Evolutionary conservation across 495 filamentous ascomycete genomes (phyloP), one percentile per base, ranked within the genome.

Genomic region (Talaromyces nanjingensis): DNA sequence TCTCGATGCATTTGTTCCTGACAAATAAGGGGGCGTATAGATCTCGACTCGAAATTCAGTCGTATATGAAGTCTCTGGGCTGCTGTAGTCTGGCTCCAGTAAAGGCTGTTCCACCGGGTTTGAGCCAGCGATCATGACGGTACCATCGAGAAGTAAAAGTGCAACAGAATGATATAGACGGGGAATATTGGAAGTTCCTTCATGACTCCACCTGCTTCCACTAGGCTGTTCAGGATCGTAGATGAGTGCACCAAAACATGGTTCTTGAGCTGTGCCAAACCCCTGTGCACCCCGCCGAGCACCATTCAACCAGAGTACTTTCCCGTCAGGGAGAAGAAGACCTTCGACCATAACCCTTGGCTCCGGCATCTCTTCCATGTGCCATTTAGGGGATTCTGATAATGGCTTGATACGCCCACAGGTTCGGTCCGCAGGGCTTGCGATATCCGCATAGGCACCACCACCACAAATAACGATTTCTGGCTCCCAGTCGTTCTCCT

Each of bases 291-390:
- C 85, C 18, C 69, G 67, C 63, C 81, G 79, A 67, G 72, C 77
- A 20, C 85, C 85, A 65, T 88, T 88, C 49, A 87, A 67, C 77
- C 77, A 87, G 64, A 87, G 67, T 22, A 88, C 78, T 1, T 80
- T 86, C 31, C 85, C 85, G 62, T 88, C 85, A 1, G 85, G 81
- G 54, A 88, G 79, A 2, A 87, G 73, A 39, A 76, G 79, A 31
- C 76, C 82, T 68, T 87, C 86, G 27, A 86, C 82, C 84, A 86
- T 87, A 34, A 74, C 80, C 59, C 85, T 82, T 25, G 82, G 86
- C 70, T 81, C 74, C 3, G 86, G 86, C 86, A 88, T 86, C 24
- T 76, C 68, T 66, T 87, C 86, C 80, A 87, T 82, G 65, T 86
- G 81, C 85, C 85, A 88, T 16, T 63, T 68, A 34, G 86, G 74